Conservation (phyloP, 2,329 filamentous ascomycete genomes). For the Fragosphaeria purpurea region DNA sequence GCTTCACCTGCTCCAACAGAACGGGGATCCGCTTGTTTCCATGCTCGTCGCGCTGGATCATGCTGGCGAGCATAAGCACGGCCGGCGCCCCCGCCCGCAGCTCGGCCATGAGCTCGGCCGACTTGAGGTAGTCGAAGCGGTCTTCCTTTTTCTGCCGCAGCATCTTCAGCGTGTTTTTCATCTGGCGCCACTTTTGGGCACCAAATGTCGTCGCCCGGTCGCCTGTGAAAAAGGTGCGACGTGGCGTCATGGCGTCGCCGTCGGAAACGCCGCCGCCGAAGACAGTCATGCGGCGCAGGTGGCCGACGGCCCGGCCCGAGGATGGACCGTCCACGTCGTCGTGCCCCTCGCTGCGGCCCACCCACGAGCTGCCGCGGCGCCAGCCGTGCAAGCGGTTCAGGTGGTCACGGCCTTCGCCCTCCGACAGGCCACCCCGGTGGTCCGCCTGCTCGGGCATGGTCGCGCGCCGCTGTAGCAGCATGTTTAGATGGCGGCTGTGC, state of each 20-base stretch:
- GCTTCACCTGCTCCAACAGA: conserved; percentile 85
- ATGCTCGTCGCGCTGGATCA: conserved; percentile 96
- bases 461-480: conserved; percentile 53
- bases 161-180: conserved; percentile 79
- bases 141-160: conserved; percentile 77
- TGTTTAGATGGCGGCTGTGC: conserved; percentile 34
- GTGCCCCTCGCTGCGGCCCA: conserved; percentile 37
- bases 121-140: conserved; percentile 87
- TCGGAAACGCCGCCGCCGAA: conserved; percentile 55
- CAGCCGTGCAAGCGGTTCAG: conserved; percentile 44
- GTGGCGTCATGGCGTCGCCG: conserved; percentile 47
- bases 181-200: conserved; percentile 81
- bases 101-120: conserved; percentile 92
- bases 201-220: conserved; percentile 64
- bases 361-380: conserved; percentile 51
- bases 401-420: conserved; percentile 62
- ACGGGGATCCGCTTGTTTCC: conserved; percentile 92
- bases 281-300: conserved; percentile 56
- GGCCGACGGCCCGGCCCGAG: conserved; percentile 45
- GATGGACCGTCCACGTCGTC: conserved; percentile 42
- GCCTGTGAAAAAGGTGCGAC: conserved; percentile 47
- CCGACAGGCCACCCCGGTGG: conserved; percentile 57
- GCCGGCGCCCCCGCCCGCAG: conserved; percentile 85
- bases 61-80: conserved; percentile 87
- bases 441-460: conserved; percentile 54